Conservation (phyloP, 2,329 filamentous ascomycete species). For the Chrysosphaeria jannelii region DNA sequence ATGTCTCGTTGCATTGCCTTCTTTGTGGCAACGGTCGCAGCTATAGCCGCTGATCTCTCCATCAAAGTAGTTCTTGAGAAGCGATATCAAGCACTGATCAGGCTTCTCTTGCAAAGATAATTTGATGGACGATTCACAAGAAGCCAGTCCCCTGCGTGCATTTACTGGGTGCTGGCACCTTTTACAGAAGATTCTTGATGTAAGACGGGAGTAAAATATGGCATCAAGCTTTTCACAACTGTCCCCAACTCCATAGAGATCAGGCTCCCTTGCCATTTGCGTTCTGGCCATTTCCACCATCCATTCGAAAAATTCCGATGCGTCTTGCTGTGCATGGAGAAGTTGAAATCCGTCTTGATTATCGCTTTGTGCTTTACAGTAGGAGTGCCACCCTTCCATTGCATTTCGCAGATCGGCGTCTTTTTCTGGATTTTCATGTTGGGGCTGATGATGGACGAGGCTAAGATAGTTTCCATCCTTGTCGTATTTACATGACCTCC, state of each 20-base stretch:
- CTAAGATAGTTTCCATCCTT: neutral
- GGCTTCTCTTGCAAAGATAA: too few relatives aligned
- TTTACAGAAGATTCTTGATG: slow-evolving; percentile 1
- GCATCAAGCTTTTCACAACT: slow-evolving; percentile 1
- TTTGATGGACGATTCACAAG: neutral
- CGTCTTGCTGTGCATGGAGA: slow-evolving; percentile 2
- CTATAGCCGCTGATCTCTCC: neutral
- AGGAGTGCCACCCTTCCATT: too few relatives aligned
- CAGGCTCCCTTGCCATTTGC: slow-evolving; percentile 1
- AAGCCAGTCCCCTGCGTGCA: neutral
- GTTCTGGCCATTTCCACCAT: slow-evolving; percentile 1
- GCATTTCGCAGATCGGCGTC: too few relatives aligned
- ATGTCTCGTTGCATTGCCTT: too few relatives aligned
- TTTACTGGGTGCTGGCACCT: slow-evolving; percentile 2
- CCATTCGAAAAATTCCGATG: slow-evolving; percentile 2
- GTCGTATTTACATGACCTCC: slow-evolving; percentile 3
- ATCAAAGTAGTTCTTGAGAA: slow-evolving; percentile 1
- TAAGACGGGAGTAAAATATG: slow-evolving; percentile 2
- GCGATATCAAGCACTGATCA: too few relatives aligned
- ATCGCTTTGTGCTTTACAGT: too few relatives aligned
- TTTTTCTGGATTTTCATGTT: too few relatives aligned
- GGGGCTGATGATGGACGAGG: too few relatives aligned
- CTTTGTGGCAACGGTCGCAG: slow-evolving; percentile 2
- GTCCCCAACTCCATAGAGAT: neutral
- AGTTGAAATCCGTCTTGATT: too few relatives aligned